phyloP scores from a whole-genome alignment of 371 early-diverging fungal species.

The Mortierella sp. region DNA sequence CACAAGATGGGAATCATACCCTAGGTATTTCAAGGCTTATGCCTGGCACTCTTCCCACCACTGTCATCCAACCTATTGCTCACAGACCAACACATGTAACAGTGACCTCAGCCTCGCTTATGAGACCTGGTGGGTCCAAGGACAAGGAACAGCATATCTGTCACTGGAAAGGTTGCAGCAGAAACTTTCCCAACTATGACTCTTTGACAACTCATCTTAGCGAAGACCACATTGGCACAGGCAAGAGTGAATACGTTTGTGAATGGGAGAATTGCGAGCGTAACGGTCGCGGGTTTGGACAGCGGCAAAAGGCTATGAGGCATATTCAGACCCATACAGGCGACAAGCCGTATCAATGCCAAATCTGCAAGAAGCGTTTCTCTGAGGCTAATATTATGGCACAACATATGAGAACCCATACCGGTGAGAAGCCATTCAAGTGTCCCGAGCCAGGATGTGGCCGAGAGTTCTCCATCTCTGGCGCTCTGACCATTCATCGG shows the following conservation, averaged over 20 bases:
- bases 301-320: slow-evolving; percentile 86
- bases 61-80: no score
- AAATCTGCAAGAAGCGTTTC: slow-evolving; percentile 82
- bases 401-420: slow-evolving; percentile 87
- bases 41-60: no score
- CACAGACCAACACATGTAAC: neutral
- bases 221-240: slow-evolving; percentile 77
- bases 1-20: neutral
- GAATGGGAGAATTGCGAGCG: slow-evolving; percentile 81
- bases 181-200: slow-evolving; percentile 69
- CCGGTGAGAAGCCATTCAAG: slow-evolving; percentile 88
- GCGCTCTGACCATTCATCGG: slow-evolving; percentile 76
- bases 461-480: slow-evolving; percentile 79
- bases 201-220: slow-evolving; percentile 79
- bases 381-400: slow-evolving; percentile 83
- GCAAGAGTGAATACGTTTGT: slow-evolving; percentile 81
- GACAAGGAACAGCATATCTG: slow-evolving; percentile 54
- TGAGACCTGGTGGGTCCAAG: neutral
- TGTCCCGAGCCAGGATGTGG: slow-evolving; percentile 76
- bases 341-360: slow-evolving; percentile 87
- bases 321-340: slow-evolving; percentile 90
- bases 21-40: no score
- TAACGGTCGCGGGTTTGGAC: slow-evolving; percentile 72
- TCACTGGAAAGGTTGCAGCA: slow-evolving; percentile 67
- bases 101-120: neutral